Conservation (phyloP, 2,329 filamentous ascomycete species). For the Blastomyces percursus region DNA sequence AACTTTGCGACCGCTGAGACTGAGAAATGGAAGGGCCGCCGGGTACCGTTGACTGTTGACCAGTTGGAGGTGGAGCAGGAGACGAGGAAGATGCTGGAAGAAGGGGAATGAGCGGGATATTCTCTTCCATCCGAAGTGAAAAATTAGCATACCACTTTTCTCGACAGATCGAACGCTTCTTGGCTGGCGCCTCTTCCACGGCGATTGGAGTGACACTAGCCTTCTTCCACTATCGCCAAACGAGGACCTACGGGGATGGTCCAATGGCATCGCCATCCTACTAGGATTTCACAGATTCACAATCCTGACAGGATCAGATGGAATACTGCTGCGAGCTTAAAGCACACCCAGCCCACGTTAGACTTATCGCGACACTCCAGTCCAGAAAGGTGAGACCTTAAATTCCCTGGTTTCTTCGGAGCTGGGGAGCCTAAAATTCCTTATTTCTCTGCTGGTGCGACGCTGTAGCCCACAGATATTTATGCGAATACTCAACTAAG, state of each 20-base stretch:
- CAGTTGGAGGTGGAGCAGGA: conserved; percentile 51
- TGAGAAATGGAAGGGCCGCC: conserved; percentile 42
- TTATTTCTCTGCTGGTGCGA: neutral
- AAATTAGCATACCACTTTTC: neutral
- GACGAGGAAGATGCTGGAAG: conserved; percentile 35
- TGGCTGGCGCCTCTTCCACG: neutral
- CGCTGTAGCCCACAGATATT: neutral
- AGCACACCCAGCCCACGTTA: neutral
- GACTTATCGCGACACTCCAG: neutral
- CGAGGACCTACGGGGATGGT: neutral
- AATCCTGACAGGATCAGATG: too few relatives aligned
- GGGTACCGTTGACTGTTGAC: conserved; percentile 49
- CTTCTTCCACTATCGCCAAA: neutral
- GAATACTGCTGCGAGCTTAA: neutral
- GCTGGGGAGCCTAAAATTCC: too few relatives aligned
- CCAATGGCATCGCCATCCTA: too few relatives aligned
- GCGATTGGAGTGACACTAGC: neutral
- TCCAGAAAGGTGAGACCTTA: neutral
- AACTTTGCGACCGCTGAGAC: conserved; percentile 54
- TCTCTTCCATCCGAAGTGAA: neutral
- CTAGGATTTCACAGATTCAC: neutral
- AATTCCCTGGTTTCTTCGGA: neutral
- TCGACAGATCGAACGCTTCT: neutral
- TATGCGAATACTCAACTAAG: neutral
- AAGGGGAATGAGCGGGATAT: conserved; percentile 26